Evolutionary conservation across 1,284 basidiomycete genomes (phyloP), one percentile per base, ranked within the genome.

Genomic region (Hypsizygus ulmarius): DNA sequence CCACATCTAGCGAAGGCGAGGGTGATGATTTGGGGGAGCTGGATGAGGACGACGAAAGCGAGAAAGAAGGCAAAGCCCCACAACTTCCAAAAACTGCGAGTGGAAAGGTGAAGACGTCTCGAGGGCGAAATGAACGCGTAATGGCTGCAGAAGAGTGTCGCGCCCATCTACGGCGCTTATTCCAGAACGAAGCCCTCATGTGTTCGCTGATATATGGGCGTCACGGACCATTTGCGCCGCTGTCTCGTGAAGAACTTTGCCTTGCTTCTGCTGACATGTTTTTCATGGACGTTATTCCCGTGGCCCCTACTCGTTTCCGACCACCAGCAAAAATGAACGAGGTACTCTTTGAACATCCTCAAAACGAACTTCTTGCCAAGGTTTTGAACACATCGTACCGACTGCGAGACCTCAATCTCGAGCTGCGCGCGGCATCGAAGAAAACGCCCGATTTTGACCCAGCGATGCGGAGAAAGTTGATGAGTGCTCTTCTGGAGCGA

Each of bases 281-380:
- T 71, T 99, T 99, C 76, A 77, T 99, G 74, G 91, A 96, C 32
- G 93, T 91, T 45, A 66, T 99, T 27, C 84, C 93, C 25, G 90
- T 99, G 29, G 82, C 95, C 16, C 97, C 97, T 16, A 97, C 93
- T 6, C 89, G 96, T 36, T 99, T 98, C 77, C 85, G 97, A 37
- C 97, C 97, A 1, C 90, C 97, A 2, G 83, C 92, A 11, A 89
- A 87, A 62, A 84, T 99, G 87, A 92, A 87, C 45, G 97, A 97
- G 55, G 87, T 83, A 52, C 77, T 96, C 1, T 97, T 98, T 63
- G 97, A 99, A 65, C 95, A 98, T 68, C 84, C 94, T 1, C 96
- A 99, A 62, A 99, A 99, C 67, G 90, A 94, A 61, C 81, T 98
- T n/a, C 75, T 99, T 40, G 78, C 90, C 28, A 87, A 82, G 60